Evolutionary conservation across 805 yeast species (phyloP).

Genomic region (Komagataella pseudopastoris): DNA sequence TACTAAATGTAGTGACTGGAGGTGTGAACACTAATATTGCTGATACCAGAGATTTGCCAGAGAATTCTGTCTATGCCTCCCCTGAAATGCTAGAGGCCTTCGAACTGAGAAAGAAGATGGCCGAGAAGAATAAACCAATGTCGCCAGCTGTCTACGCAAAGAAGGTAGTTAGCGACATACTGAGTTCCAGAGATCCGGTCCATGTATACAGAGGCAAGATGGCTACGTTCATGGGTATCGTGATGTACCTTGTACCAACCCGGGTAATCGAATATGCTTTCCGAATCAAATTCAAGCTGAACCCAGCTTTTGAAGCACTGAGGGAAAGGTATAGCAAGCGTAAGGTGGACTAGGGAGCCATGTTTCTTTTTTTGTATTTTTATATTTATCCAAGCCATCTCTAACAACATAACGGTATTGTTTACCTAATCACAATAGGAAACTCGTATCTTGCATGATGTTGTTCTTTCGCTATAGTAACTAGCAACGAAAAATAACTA

Average conservation of each 20-base stretch:
- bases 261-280: not conserved
- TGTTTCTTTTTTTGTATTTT: not conserved
- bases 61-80: constrained; percentile 35
- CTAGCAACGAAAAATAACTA: not conserved
- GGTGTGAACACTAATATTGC: constrained; percentile 64
- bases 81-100: constrained; percentile 39
- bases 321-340: not conserved
- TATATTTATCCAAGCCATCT: not conserved
- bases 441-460: not conserved
- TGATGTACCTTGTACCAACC: not conserved
- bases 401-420: not conserved
- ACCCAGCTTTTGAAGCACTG: not conserved
- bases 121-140: constrained; percentile 46
- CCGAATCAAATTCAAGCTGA: not conserved
- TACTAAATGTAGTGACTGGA: constrained; percentile 60
- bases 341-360: not conserved
- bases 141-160: constrained; percentile 42
- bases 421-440: not conserved
- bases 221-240: constrained; percentile 7
- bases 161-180: constrained; percentile 37
- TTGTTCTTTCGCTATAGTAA: not conserved
- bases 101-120: constrained; percentile 41
- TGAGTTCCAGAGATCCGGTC: constrained; percentile 23
- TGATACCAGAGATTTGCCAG: constrained; percentile 47
- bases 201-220: constrained; percentile 44